A percentile compares a stretch with the other conserved stretches of the same genome.
Evolutionary conservation across 2,329 filamentous ascomycete species (phyloP).

Genomic region (Stagonosporopsis rhizophila): DNA sequence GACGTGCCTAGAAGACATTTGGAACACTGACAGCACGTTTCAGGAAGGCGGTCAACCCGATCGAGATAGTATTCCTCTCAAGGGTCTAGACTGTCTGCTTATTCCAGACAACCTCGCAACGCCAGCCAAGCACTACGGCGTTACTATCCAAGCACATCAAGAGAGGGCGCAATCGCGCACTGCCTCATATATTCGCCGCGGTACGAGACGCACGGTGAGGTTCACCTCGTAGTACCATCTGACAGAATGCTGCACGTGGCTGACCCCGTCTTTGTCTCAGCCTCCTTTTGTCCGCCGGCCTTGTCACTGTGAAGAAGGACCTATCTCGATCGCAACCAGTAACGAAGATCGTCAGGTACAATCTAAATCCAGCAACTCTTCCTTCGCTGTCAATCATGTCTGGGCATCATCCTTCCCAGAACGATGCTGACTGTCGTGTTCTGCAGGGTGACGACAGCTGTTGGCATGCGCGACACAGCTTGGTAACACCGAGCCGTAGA

Average conservation of each 20-base stretch:
- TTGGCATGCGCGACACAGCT: neutral
- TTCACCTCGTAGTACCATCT: neutral
- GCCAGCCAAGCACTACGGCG: neutral
- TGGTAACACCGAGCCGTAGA: neutral
- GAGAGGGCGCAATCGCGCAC: neutral
- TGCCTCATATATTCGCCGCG: neutral
- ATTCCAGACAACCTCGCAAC: neutral
- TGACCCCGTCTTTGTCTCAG: neutral
- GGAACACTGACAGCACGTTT: neutral
- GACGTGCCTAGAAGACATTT: conserved; percentile 1
- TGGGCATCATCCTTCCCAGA: neutral
- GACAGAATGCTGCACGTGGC: neutral
- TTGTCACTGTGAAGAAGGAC: neutral
- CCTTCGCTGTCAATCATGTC: neutral
- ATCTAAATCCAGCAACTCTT: neutral
- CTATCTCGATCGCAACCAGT: neutral
- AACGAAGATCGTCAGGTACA: neutral
- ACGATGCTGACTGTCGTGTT: neutral
- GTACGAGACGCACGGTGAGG: neutral
- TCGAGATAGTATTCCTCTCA: neutral
- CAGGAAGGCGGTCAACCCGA: neutral
- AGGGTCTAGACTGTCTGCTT: neutral
- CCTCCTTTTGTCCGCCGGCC: neutral
- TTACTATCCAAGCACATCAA: neutral
- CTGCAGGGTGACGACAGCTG: neutral